phyloP scores from a whole-genome alignment of 306 rosid species.

The Dryas drummondii region DNA sequence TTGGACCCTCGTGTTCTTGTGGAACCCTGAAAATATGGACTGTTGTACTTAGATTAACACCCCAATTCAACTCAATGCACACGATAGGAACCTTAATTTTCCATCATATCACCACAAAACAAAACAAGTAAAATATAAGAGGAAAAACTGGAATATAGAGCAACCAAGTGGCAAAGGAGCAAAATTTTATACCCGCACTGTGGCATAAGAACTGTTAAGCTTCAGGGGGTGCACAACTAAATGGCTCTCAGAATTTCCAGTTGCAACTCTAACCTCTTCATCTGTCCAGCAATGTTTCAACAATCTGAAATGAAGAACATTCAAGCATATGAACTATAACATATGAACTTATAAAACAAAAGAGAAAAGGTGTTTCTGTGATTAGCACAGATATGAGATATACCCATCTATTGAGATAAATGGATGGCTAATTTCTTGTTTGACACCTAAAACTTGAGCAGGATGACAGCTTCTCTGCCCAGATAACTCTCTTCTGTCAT shows the following conservation, averaged over 20 bases:
- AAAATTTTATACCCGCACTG: slow-evolving; percentile 45
- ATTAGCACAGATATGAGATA: slow-evolving; percentile 6
- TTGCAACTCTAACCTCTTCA: slow-evolving; percentile 67
- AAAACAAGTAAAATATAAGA: not conserved
- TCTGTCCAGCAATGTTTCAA: slow-evolving; percentile 57
- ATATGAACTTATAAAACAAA: slow-evolving; percentile 9
- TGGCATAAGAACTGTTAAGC: slow-evolving; percentile 75
- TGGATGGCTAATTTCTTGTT: slow-evolving; percentile 42
- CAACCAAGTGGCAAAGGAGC: slow-evolving; percentile 21
- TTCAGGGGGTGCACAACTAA: slow-evolving; percentile 64
- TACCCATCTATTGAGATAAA: slow-evolving; percentile 55
- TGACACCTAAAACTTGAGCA: slow-evolving; percentile 60
- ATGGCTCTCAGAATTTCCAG: slow-evolving; percentile 55
- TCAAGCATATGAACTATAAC: not conserved
- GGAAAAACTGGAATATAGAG: not conserved
- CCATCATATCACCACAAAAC: no score
- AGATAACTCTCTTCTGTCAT: slow-evolving; percentile 73
- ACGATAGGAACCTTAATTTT: not conserved
- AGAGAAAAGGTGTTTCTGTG: slow-evolving; percentile 1
- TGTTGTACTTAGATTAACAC: slow-evolving; percentile 13
- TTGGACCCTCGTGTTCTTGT: slow-evolving; percentile 55
- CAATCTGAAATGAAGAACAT: slow-evolving; percentile 46
- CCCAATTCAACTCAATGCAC: not conserved
- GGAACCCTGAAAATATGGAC: slow-evolving; percentile 54
- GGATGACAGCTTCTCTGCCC: slow-evolving; percentile 77